Percentiles rank a stretch among this genome's conserved stretches.
Evolutionary conservation across 2,329 filamentous ascomycete genomes (phyloP).

Genomic region (Coccinonectria pachysandricola): DNA sequence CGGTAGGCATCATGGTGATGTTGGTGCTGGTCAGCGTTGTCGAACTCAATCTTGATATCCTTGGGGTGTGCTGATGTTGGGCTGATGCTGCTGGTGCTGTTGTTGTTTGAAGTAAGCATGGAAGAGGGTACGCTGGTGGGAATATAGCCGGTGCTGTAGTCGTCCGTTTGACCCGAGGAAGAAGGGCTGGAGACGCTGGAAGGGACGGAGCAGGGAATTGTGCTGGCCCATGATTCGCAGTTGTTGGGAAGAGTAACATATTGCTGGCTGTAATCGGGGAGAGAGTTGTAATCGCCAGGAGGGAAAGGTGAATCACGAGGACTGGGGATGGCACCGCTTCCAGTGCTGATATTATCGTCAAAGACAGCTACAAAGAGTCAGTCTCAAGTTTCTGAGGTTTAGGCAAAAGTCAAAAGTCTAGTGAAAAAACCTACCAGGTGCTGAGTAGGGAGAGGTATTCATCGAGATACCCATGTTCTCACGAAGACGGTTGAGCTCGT

Average conservation of each 20-base stretch:
- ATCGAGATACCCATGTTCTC: constrained; percentile 34
- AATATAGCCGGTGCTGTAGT: constrained; percentile 36
- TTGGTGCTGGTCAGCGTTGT: constrained; percentile 25
- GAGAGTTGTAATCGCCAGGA: constrained; percentile 31
- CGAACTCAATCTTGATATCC: constrained; percentile 31
- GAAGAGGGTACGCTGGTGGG: constrained; percentile 37
- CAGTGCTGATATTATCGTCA: constrained; percentile 30
- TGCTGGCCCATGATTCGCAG: constrained; percentile 36
- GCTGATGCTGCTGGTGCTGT: constrained; percentile 19
- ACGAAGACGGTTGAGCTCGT: constrained; percentile 37
- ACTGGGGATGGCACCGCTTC: constrained; percentile 30
- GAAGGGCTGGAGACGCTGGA: constrained; percentile 43
- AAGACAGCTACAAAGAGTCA: constrained; percentile 23
- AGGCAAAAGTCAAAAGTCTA: constrained; percentile 4
- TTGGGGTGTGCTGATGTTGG: constrained; percentile 24
- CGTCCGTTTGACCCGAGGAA: constrained; percentile 37
- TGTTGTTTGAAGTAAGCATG: constrained; percentile 27
- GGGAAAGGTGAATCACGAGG: constrained; percentile 36
- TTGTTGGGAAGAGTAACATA: constrained; percentile 30
- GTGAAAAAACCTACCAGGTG: constrained; percentile 25
- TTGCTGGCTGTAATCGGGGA: constrained; percentile 32
- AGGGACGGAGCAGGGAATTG: constrained; percentile 32
- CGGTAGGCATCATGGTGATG: constrained; percentile 23
- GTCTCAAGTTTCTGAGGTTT: constrained; percentile 1
- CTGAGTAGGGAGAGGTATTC: constrained; percentile 30